These are phyloP conservation scores for Euphorbia celastroides DNA, from an alignment of 441 rosid genomes.

Conservation along the genomic window DNA sequence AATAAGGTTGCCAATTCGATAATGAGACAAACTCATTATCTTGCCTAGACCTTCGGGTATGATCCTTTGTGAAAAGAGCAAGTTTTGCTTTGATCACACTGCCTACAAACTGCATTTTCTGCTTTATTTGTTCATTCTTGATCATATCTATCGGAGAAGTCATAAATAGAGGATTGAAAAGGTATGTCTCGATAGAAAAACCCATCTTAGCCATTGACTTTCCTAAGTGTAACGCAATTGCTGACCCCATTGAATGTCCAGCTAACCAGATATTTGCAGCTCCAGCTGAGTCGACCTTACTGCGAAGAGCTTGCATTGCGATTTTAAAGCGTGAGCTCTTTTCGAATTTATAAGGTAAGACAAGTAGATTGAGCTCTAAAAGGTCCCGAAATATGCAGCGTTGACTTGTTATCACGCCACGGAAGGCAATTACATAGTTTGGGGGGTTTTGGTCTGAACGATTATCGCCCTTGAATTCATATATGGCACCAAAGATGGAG, in stretches of 20 bases:
- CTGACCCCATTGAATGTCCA: conserved; percentile 4
- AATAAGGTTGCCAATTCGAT: background rate
- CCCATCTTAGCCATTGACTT: conserved; percentile 1
- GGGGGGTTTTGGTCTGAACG: conserved; percentile 1
- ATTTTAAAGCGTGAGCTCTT: background rate
- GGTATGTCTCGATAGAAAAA: background rate
- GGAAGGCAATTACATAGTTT: conserved; percentile 1
- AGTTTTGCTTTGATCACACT: background rate
- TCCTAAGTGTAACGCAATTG: background rate
- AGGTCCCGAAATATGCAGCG: background rate
- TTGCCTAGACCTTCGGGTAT: background rate
- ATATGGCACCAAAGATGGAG: conserved; percentile 8
- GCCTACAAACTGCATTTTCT: background rate
- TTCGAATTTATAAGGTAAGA: background rate
- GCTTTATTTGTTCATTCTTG: background rate
- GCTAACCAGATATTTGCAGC: background rate
- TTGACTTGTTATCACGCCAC: background rate
- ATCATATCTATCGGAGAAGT: background rate
- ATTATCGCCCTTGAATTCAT: background rate
- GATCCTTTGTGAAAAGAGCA: background rate
- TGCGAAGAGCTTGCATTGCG: background rate
- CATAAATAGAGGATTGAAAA: background rate
- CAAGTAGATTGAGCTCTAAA: background rate
- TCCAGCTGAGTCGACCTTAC: background rate
- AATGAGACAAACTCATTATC: background rate